These are phyloP conservation scores for Monilinia fructicola DNA, from an alignment of 2,329 filamentous ascomycete genomes.

Conservation along the genomic window DNA sequence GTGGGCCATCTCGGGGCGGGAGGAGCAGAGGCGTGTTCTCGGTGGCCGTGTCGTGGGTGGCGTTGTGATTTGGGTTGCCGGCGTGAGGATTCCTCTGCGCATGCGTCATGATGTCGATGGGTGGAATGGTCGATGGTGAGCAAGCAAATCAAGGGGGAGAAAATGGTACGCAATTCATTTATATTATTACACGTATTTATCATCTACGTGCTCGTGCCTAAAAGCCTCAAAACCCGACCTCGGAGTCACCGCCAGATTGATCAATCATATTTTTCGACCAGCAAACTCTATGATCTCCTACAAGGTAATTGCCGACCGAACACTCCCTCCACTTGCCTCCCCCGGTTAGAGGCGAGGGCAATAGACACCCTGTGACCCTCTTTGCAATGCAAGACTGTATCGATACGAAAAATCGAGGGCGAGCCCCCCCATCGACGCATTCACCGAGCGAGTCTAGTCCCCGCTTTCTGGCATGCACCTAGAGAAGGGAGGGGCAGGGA, in stretches of 20 bases:
- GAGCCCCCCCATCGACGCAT: no score
- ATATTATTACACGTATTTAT: no score
- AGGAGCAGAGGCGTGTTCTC: slow-evolving; percentile 24
- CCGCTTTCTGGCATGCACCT: slow-evolving; percentile 5
- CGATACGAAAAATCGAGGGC: neutral
- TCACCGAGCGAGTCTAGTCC: slow-evolving; percentile 3
- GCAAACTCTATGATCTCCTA: neutral
- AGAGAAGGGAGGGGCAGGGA: neutral
- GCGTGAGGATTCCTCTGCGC: neutral
- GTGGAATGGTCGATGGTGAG: neutral
- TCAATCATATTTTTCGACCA: neutral
- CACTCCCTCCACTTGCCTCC: slow-evolving; percentile 2
- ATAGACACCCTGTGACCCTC: slow-evolving; percentile 10
- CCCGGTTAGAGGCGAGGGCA: neutral
- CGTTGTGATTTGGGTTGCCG: neutral
- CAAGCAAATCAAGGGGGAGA: neutral
- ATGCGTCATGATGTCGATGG: neutral
- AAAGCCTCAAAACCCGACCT: neutral
- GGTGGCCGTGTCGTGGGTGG: neutral
- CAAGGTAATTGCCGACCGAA: neutral
- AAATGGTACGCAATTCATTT: neutral
- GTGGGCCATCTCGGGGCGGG: slow-evolving; percentile 24
- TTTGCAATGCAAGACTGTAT: neutral
- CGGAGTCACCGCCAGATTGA: slow-evolving; percentile 6
- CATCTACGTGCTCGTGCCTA: no score